Evolutionary conservation across 768 basidiomycete species (phyloP).

Genomic region (Kwoniella sp.): DNA sequence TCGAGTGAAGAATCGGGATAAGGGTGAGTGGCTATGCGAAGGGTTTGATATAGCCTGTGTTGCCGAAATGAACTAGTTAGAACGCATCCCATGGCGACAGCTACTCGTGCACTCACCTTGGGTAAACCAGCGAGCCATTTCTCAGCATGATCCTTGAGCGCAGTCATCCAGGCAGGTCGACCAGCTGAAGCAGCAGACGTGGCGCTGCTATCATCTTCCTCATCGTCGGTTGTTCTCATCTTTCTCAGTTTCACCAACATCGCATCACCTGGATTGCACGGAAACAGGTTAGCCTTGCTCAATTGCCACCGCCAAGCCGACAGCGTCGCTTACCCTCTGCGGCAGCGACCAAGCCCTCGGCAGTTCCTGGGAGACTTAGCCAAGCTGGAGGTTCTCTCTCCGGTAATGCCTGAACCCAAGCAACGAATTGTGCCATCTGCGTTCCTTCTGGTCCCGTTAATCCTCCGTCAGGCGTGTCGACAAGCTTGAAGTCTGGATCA

Average conservation of each 20-base stretch:
- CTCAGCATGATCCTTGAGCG: constrained; percentile 73
- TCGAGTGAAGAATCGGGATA: constrained; percentile 83
- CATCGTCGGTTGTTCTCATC: constrained; percentile 66
- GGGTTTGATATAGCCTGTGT: constrained; percentile 69
- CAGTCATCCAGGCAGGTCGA: constrained; percentile 94
- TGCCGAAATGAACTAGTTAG: too few relatives aligned
- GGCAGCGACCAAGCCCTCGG: constrained; percentile 86
- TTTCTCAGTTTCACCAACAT: constrained; percentile 84
- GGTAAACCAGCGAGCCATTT: constrained; percentile 82
- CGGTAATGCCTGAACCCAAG: constrained; percentile 85
- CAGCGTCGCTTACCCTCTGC: too few relatives aligned
- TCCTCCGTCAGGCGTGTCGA: constrained; percentile 60
- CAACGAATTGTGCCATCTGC: constrained; percentile 83
- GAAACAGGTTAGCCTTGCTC: too few relatives aligned
- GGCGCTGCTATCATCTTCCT: constrained; percentile 33
- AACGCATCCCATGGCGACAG: too few relatives aligned
- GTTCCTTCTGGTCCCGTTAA: constrained; percentile 86
- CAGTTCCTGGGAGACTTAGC: constrained; percentile 88
- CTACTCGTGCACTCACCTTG: constrained; percentile 66
- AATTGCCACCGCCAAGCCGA: too few relatives aligned
- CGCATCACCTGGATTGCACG: constrained; percentile 41
- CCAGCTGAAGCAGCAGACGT: constrained; percentile 47
- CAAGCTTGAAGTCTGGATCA: constrained; percentile 88
- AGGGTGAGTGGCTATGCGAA: constrained; percentile 64
- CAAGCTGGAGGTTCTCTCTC: constrained; percentile 92